phyloP scores from a whole-genome alignment of 2,329 filamentous ascomycete genomes.

The Diplodia intermedia region DNA sequence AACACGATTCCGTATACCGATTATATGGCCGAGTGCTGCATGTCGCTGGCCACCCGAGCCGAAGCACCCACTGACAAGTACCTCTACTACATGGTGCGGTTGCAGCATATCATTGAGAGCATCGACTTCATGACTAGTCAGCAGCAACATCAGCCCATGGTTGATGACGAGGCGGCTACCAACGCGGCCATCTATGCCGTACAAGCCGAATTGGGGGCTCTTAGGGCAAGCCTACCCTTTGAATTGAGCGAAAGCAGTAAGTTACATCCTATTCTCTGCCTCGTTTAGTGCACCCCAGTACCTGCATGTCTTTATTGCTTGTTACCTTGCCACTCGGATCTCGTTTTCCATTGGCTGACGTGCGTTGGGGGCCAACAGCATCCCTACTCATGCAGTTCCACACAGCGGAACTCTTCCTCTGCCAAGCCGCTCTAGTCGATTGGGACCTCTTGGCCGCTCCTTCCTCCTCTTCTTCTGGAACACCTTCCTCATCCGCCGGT shows the following conservation, averaged over 20 bases:
- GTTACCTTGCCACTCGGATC: not conserved
- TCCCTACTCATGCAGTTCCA: constrained; percentile 51
- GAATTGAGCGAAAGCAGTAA: not conserved
- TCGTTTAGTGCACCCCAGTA: not conserved
- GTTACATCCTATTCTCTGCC: not conserved
- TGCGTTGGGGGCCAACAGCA: constrained; percentile 37
- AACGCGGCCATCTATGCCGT: not conserved
- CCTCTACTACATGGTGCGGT: not conserved
- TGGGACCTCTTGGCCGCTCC: constrained; percentile 37
- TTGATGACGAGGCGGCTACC: not conserved
- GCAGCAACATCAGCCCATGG: not conserved
- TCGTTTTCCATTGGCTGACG: not conserved
- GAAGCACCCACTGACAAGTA: not conserved
- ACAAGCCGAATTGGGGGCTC: not conserved
- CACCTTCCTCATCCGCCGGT: not conserved
- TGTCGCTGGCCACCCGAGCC: constrained; percentile 40
- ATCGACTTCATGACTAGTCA: not conserved
- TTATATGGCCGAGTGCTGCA: constrained; percentile 48
- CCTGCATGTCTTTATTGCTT: not conserved
- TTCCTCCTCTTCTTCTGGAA: not conserved
- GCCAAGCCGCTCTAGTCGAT: constrained; percentile 49
- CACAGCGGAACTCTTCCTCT: constrained; percentile 50
- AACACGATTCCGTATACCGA: constrained; percentile 46
- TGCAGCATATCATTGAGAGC: not conserved
- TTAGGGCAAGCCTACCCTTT: not conserved